Evolutionary conservation across 495 filamentous ascomycete genomes (phyloP).

Genomic region (Hypoxylon perforatum): DNA sequence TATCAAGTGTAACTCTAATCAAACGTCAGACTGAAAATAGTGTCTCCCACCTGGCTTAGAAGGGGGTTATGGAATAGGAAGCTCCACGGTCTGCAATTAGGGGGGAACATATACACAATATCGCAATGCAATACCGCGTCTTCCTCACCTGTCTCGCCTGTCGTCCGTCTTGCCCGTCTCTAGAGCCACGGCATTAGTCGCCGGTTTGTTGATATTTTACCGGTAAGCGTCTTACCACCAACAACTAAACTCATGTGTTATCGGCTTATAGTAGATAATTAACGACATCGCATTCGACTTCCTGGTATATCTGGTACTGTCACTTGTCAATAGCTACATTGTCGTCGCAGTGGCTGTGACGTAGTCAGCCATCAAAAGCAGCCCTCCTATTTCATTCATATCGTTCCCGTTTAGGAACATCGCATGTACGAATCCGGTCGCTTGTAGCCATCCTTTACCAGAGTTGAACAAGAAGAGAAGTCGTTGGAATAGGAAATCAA

Average conservation of each 20-base stretch:
- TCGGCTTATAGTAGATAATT: not conserved
- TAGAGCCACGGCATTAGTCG: conserved; percentile 15
- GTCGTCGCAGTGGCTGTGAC: conserved; percentile 30
- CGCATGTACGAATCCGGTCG: conserved; percentile 4
- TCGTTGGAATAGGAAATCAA: conserved; percentile 16
- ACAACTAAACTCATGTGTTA: conserved; percentile 27
- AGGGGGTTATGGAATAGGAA: conserved; percentile 23
- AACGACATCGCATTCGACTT: conserved; percentile 15
- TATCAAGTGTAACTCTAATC: conserved; percentile 12
- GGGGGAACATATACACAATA: not conserved
- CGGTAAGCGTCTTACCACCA: conserved; percentile 41
- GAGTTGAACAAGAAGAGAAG: conserved; percentile 3
- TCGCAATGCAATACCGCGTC: too few relatives aligned
- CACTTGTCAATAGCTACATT: conserved; percentile 17
- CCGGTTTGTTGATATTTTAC: conserved; percentile 24
- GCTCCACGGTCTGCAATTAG: conserved; percentile 4
- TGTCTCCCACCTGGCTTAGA: conserved; percentile 28
- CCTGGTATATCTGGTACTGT: conserved; percentile 17
- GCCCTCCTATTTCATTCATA: not conserved
- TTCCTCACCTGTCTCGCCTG: too few relatives aligned
- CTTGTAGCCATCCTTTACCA: not conserved
- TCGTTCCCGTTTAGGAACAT: conserved; percentile 14
- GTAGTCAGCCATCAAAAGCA: conserved; percentile 16
- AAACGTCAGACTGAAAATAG: conserved; percentile 19
- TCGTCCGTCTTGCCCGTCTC: conserved; percentile 1